Evolutionary conservation across 2,329 filamentous ascomycete species (phyloP), one percentile per base, ranked within the genome.

Genomic region (Botryosphaeria dothidea): DNA sequence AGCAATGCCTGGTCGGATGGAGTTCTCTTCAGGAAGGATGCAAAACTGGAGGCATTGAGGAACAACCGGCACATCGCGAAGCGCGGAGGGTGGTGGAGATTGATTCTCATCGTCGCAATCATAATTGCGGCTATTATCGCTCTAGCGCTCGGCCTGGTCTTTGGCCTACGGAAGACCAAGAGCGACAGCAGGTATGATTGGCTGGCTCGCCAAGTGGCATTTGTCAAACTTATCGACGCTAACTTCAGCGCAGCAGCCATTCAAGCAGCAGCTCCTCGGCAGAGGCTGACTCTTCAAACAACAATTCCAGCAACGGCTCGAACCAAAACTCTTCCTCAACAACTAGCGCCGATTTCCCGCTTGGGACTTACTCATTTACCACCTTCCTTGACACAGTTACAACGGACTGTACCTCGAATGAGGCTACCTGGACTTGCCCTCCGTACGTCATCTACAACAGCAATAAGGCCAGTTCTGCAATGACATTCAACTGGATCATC

Each of bases 401-500:
- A 17, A 83, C 85, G 6, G 80, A 80, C 56, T 91, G 89, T 75
- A 88, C 86, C 0, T 81, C 84, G 15, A 83, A 86, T 68, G 68
- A 84, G 0, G 76, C 80, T 4, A 86, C 86, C 1, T 91, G 88
- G 86, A 80, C 80, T 63, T 91, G 89, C 78, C 85, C 83, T 66
- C 87, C 88, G 1, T 85, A 84, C 70, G 78, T 75, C 2, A 80
- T 80, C 31, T 88, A 85, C 75, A 75, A 78, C 52, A 69, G 77
- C 17, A 74, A 79, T 15, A 71, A 73, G 9, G 73, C 79, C 6
- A 76, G 76, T 3, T 77, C 79, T 21, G 72, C 81, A 4, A 80
- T 84, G 0, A 84, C 82, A 6, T 89, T 90, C 74, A 82, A 85
- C 72, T 91, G 88, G 88, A 80, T 84, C 65, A 87, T 91, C 65